These are phyloP conservation scores for Trichocomaceae sp. DNA, from an alignment of 2,329 filamentous ascomycete genomes.

Conservation along the genomic window DNA sequence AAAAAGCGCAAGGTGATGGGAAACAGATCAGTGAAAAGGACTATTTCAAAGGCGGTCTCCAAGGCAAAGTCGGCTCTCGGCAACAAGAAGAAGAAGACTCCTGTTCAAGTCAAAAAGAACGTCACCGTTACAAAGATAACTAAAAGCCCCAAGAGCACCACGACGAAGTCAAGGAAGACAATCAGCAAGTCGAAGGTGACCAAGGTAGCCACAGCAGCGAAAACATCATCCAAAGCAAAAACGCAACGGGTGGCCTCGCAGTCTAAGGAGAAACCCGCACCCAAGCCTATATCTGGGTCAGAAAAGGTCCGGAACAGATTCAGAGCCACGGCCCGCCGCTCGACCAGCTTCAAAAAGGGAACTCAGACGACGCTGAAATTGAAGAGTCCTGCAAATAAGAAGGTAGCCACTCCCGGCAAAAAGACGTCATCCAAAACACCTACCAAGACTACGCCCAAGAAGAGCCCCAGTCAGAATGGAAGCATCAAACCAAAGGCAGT, in stretches of 20 bases:
- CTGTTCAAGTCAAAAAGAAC: constrained; percentile 16
- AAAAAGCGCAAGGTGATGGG: constrained; percentile 27
- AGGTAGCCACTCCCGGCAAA: neutral
- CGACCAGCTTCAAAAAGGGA: constrained; percentile 13
- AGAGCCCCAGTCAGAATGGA: constrained; percentile 6
- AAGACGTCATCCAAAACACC: constrained; percentile 9
- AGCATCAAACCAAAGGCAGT: constrained; percentile 4
- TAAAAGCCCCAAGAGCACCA: constrained; percentile 11
- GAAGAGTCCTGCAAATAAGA: constrained; percentile 7
- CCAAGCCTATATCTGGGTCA: constrained; percentile 8
- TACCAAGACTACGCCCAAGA: constrained; percentile 8
- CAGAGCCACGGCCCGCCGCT: constrained; percentile 13
- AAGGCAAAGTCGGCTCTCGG: constrained; percentile 18
- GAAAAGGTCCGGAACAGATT: constrained; percentile 13
- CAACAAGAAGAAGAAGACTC: constrained; percentile 12
- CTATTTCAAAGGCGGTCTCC: constrained; percentile 20
- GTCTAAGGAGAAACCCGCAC: neutral
- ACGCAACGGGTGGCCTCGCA: neutral
- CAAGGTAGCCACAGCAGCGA: constrained; percentile 11
- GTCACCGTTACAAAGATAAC: constrained; percentile 17
- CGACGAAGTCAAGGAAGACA: constrained; percentile 15
- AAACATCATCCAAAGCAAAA: constrained; percentile 10
- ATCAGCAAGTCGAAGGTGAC: constrained; percentile 21
- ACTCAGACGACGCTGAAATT: constrained; percentile 11
- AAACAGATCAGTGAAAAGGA: constrained; percentile 28